phyloP scores from a whole-genome alignment of 108 stramenopile genomes.

The Skeletonema menzelii region DNA sequence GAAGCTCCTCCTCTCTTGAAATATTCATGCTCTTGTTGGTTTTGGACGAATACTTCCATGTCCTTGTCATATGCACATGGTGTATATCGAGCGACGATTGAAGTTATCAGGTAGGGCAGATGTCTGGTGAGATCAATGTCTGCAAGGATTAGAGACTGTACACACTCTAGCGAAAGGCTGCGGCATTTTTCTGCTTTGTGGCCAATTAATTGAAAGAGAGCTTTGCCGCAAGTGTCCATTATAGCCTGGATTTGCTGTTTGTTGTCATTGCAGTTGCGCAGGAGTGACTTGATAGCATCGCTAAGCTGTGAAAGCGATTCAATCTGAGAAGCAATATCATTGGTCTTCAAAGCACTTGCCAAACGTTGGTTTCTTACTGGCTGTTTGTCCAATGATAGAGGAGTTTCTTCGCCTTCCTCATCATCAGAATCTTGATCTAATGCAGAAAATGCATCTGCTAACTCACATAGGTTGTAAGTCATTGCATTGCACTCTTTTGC shows the following conservation, averaged over 20 bases:
- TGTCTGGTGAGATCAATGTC: conserved; percentile 45
- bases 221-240: conserved; percentile 32
- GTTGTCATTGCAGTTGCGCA: conserved; percentile 1
- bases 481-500: not conserved
- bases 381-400: not conserved
- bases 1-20: conserved; percentile 62
- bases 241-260: conserved; percentile 27
- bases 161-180: conserved; percentile 38
- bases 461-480: not conserved
- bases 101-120: conserved; percentile 55
- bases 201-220: conserved; percentile 28
- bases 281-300: conserved; percentile 17
- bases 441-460: not conserved
- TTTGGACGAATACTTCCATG: conserved; percentile 62
- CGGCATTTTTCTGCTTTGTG: conserved; percentile 48
- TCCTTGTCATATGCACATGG: conserved; percentile 51
- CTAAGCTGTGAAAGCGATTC: conserved; percentile 26
- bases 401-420: conserved; percentile 24
- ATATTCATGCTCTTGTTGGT: conserved; percentile 46
- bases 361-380: conserved; percentile 36
- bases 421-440: conserved; percentile 42
- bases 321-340: conserved; percentile 20
- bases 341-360: conserved; percentile 23
- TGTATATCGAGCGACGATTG: conserved; percentile 46
- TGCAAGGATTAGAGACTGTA: conserved; percentile 33